These are phyloP conservation scores for Podospora pseudocomata DNA, from an alignment of 495 filamentous ascomycete species.

Conservation along the genomic window DNA sequence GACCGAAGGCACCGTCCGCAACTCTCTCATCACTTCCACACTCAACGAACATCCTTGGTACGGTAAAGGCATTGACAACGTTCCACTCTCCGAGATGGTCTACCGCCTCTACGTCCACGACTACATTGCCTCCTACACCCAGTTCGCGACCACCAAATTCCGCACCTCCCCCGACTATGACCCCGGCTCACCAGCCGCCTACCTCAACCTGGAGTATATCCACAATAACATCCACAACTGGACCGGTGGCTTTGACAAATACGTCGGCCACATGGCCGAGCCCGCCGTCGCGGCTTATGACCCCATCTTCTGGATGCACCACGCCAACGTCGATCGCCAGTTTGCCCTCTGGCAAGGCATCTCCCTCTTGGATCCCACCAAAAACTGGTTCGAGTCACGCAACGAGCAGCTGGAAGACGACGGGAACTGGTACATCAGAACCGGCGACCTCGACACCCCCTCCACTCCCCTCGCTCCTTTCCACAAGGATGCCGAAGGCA, in stretches of 20 bases:
- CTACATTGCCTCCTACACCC: slow-evolving; percentile 1
- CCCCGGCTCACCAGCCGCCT: background rate
- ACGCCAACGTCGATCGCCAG: background rate
- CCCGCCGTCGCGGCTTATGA: background rate
- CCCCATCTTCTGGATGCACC: slow-evolving; percentile 4
- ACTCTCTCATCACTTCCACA: background rate
- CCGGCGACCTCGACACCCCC: background rate
- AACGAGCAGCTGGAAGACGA: background rate
- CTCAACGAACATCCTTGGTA: background rate
- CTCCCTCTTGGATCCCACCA: background rate
- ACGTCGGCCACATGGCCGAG: slow-evolving; percentile 1
- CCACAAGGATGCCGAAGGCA: background rate
- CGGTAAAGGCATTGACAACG: background rate
- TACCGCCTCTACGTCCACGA: slow-evolving; percentile 1
- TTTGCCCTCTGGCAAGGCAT: slow-evolving; percentile 4
- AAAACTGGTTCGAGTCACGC: background rate
- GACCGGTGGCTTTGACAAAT: background rate
- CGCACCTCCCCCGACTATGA: slow-evolving; percentile 1
- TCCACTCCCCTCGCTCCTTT: slow-evolving; percentile 2
- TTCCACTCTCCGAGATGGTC: background rate
- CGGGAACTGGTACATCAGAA: background rate
- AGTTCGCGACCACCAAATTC: slow-evolving; percentile 4
- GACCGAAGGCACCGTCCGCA: background rate
- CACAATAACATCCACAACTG: slow-evolving; percentile 7
- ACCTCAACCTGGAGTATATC: slow-evolving; percentile 4